phyloP scores from a whole-genome alignment of 768 basidiomycete genomes.

The Leccinum ochraceum region DNA sequence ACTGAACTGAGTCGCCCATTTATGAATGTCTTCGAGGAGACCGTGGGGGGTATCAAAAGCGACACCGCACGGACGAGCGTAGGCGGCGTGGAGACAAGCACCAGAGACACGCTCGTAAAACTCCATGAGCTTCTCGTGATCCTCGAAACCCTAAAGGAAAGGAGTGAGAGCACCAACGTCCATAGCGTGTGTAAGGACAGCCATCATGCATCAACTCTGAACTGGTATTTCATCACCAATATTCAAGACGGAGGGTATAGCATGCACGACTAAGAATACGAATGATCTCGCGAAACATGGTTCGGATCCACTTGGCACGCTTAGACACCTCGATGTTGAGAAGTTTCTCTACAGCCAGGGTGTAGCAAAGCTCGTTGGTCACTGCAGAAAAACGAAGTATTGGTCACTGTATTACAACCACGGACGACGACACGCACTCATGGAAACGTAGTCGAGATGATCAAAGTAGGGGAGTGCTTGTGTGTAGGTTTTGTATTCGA shows the following conservation, averaged over 20 bases:
- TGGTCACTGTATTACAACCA: neutral
- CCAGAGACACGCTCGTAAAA: conserved; percentile 99
- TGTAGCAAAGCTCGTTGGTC: conserved; percentile 99
- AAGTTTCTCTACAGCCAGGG: conserved; percentile 95
- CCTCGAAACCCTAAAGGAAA: conserved; percentile 99
- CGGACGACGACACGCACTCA: conserved; percentile 69
- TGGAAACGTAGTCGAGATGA: conserved; percentile 98
- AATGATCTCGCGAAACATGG: conserved; percentile 95
- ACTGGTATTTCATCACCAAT: neutral
- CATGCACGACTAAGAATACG: conserved; percentile 87
- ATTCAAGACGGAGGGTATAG: conserved; percentile 4
- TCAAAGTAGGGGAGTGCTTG: conserved; percentile 99
- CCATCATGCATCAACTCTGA: conserved; percentile 80
- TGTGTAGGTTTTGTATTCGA: conserved; percentile 97
- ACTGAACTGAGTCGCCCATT: conserved; percentile 94
- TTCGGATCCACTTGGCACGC: conserved; percentile 97
- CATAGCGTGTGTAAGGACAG: conserved; percentile 92
- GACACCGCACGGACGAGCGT: conserved; percentile 96
- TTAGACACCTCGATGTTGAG: conserved; percentile 97
- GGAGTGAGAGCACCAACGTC: conserved; percentile 98
- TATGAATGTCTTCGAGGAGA: conserved; percentile 96
- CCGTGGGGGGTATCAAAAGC: conserved; percentile 98
- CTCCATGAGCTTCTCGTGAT: conserved; percentile 99
- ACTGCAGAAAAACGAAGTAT: conserved; percentile 50
- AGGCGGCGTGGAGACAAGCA: conserved; percentile 96